Conservation (phyloP, 1,139 yeast genomes). For the Saccharomyces pastorianus region DNA sequence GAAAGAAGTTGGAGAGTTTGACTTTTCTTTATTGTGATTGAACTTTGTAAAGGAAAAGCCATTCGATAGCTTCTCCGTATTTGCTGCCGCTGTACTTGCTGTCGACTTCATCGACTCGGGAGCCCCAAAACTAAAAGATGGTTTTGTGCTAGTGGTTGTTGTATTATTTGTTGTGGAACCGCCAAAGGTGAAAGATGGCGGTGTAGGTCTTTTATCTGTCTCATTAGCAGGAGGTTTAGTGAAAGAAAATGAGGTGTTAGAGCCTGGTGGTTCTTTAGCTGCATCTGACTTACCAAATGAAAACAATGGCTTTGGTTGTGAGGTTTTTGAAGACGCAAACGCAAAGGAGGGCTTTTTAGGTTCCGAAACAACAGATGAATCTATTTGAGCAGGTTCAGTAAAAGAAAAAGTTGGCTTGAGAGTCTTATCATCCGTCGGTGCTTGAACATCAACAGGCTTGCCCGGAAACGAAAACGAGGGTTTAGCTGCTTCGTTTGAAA, state of each 20-base stretch:
- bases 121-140: conserved; percentile 2
- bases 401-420: conserved; percentile 13
- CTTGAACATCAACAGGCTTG: not conserved
- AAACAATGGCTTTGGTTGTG: not conserved
- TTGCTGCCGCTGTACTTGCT: not conserved
- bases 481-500: not conserved
- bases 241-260: conserved; percentile 3
- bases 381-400: conserved; percentile 5
- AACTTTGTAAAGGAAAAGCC: not conserved
- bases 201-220: not conserved
- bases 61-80: not conserved
- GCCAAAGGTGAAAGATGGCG: conserved; percentile 3
- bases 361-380: not conserved
- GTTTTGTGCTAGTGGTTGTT: not conserved
- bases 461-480: conserved; percentile 1
- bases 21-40: not conserved
- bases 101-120: not conserved
- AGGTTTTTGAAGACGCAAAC: conserved; percentile 6
- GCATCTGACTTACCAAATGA: conserved; percentile 6
- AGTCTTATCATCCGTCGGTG: not conserved
- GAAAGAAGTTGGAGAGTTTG: not conserved
- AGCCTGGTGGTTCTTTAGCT: not conserved
- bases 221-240: not conserved
- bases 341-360: conserved; percentile 7
- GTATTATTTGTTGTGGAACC: not conserved